Evolutionary conservation across 73 alveolate genomes (phyloP).

Genomic region (Stentor roeselii): DNA sequence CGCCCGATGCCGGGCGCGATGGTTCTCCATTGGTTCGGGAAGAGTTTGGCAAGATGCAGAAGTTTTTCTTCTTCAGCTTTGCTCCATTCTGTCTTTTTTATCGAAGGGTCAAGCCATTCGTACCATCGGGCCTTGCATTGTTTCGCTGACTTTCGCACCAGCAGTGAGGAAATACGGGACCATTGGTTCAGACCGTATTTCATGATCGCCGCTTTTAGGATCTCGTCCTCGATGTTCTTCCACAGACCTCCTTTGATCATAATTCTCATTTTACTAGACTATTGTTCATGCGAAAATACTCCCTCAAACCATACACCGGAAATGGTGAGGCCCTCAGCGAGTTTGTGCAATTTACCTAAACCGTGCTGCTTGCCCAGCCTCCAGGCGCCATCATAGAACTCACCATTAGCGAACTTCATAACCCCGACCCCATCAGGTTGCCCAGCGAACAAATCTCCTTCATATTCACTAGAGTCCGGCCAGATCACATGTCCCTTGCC

Average conservation of each 20-base stretch:
- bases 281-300: too few species aligned
- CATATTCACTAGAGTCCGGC: too few species aligned
- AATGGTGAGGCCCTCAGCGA: too few species aligned
- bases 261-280: conserved; percentile 83
- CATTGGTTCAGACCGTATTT: conserved; percentile 99
- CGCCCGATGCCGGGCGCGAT: conserved; percentile 99
- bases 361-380: too few species aligned
- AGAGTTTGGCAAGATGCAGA: conserved; percentile 97
- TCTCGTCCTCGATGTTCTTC: conserved; percentile 99
- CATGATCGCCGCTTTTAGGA: conserved; percentile 99
- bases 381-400: too few species aligned
- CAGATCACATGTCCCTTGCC: conserved; percentile 22
- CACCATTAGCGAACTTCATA: too few species aligned
- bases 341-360: too few species aligned
- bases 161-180: conserved; percentile 94
- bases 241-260: conserved; percentile 98
- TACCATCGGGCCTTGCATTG: conserved; percentile 99
- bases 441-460: too few species aligned
- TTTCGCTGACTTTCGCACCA: conserved; percentile 98
- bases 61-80: conserved; percentile 98
- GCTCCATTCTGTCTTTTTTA: conserved; percentile 98
- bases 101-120: conserved; percentile 99
- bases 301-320: too few species aligned
- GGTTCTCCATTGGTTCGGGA: conserved; percentile 99
- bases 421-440: too few species aligned